These are phyloP conservation scores for Phytophthora constricta DNA, from an alignment of 352 stramenopile genomes.

Conservation along the genomic window DNA sequence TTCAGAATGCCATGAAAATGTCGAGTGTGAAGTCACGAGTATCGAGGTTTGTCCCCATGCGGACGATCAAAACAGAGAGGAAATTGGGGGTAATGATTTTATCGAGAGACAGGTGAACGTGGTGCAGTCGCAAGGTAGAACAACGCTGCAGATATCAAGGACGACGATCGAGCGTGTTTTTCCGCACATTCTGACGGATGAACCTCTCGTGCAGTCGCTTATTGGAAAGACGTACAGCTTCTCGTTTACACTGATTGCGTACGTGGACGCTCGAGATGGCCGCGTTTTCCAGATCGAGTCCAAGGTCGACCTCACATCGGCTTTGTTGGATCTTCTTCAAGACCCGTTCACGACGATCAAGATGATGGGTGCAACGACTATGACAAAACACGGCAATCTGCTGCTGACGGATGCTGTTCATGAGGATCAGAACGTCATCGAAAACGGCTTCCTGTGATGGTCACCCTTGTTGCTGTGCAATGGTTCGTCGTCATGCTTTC, in stretches of 20 bases:
- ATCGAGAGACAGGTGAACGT: conserved; percentile 28
- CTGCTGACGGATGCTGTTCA: conserved; percentile 31
- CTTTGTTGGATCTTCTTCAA: conserved; percentile 42
- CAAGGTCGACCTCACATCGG: conserved; percentile 46
- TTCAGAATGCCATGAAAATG: conserved; percentile 37
- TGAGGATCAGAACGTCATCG: conserved; percentile 43
- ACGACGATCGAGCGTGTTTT: conserved; percentile 49
- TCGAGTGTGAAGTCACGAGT: conserved; percentile 23
- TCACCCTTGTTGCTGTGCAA: too few species aligned
- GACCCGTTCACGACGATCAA: conserved; percentile 50
- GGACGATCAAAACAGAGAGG: too few species aligned
- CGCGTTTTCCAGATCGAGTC: conserved; percentile 57
- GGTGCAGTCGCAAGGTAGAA: conserved; percentile 36
- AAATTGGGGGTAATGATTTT: conserved; percentile 1
- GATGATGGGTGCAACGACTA: conserved; percentile 42
- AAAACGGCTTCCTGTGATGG: conserved; percentile 43
- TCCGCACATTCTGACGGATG: conserved; percentile 47
- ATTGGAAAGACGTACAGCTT: conserved; percentile 52
- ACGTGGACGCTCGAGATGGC: conserved; percentile 35
- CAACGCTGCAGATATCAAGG: conserved; percentile 43
- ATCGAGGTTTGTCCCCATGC: conserved; percentile 23
- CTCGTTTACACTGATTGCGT: conserved; percentile 42
- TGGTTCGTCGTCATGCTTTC: too few species aligned
- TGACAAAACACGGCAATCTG: conserved; percentile 50
- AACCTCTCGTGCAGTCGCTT: conserved; percentile 50